A percentile compares a stretch with the other conserved stretches of the same genome.
These are phyloP conservation scores for Clausena lansium DNA, from an alignment of 345 rosid species.

Conservation along the genomic window DNA sequence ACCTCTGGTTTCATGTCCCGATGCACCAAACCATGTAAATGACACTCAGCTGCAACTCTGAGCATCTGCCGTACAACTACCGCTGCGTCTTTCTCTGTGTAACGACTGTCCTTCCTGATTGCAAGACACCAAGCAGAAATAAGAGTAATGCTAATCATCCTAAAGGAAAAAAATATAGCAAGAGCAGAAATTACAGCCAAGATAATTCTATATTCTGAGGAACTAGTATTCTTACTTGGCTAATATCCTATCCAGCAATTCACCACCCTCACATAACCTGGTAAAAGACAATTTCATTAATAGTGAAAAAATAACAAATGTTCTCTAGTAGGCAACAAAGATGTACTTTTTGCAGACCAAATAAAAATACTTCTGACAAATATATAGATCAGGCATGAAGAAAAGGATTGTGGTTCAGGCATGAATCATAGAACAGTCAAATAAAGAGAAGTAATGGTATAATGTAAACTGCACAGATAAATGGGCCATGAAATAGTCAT, in stretches of 20 bases:
- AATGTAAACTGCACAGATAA: not conserved
- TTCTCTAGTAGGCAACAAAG: not conserved
- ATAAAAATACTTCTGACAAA: not conserved
- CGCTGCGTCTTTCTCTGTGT: slow-evolving; percentile 68
- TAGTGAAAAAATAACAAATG: not conserved
- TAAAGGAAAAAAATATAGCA: not conserved
- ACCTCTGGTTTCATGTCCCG: slow-evolving; percentile 99
- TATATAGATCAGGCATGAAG: not conserved
- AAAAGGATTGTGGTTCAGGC: not conserved
- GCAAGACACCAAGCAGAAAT: slow-evolving; percentile 17
- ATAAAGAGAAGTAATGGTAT: not conserved
- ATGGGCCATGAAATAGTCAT: not conserved
- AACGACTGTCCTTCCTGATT: slow-evolving; percentile 84
- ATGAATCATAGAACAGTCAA: not conserved
- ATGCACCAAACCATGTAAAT: slow-evolving; percentile 88
- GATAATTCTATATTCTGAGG: slow-evolving; percentile 7
- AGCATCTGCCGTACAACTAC: slow-evolving; percentile 77
- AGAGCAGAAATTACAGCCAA: not conserved
- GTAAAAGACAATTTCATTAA: slow-evolving; percentile 1
- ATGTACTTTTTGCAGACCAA: not conserved
- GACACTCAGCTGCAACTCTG: slow-evolving; percentile 94
- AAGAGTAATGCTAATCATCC: slow-evolving; percentile 2
- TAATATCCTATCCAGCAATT: slow-evolving; percentile 86
- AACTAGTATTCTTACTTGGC: slow-evolving; percentile 74
- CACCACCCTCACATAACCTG: slow-evolving; percentile 99